These are phyloP conservation scores for Blechomonas ayalai DNA, from an alignment of 208 protist genomes.

Conservation along the genomic window DNA sequence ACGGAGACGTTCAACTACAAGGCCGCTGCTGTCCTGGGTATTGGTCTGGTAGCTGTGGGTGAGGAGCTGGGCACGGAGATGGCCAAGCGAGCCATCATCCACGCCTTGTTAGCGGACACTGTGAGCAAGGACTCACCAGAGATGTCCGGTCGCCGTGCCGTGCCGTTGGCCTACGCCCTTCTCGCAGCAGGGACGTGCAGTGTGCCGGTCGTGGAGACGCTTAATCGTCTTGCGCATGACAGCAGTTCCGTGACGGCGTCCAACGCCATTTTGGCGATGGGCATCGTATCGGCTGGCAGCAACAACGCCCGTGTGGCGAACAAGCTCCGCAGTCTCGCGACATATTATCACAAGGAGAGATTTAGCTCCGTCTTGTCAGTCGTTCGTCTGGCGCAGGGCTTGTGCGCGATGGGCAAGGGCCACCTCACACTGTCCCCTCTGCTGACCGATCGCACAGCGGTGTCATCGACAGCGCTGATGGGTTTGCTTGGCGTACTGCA, in stretches of 20 bases:
- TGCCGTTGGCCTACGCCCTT: conserved; percentile 98
- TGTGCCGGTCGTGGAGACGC: conserved; percentile 96
- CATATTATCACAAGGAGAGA: conserved; percentile 96
- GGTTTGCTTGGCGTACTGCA: conserved; percentile 92
- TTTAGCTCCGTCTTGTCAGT: conserved; percentile 74
- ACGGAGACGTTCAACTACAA: conserved; percentile 74
- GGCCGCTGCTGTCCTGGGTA: conserved; percentile 95
- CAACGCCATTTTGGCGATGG: conserved; percentile 96
- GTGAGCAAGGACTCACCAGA: conserved; percentile 72
- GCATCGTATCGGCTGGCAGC: conserved; percentile 94
- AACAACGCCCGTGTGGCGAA: conserved; percentile 97
- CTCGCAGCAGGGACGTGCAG: conserved; percentile 94
- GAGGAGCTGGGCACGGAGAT: conserved; percentile 98
- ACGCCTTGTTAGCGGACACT: conserved; percentile 91
- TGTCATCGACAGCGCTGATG: conserved; percentile 84
- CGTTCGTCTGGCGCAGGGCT: conserved; percentile 89
- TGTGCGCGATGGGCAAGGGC: conserved; percentile 98
- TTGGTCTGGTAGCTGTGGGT: conserved; percentile 97
- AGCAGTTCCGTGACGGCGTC: conserved; percentile 90
- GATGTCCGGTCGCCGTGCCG: conserved; percentile 82
- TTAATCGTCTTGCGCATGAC: conserved; percentile 98
- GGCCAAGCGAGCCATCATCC: conserved; percentile 96
- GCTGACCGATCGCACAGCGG: conserved; percentile 88
- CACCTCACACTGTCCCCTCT: conserved; percentile 95
- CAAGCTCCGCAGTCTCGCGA: conserved; percentile 92